A percentile compares a stretch with the other conserved stretches of the same genome.
Conservation (phyloP, 495 filamentous ascomycete species). For the Penicillium psychrofluorescens region DNA sequence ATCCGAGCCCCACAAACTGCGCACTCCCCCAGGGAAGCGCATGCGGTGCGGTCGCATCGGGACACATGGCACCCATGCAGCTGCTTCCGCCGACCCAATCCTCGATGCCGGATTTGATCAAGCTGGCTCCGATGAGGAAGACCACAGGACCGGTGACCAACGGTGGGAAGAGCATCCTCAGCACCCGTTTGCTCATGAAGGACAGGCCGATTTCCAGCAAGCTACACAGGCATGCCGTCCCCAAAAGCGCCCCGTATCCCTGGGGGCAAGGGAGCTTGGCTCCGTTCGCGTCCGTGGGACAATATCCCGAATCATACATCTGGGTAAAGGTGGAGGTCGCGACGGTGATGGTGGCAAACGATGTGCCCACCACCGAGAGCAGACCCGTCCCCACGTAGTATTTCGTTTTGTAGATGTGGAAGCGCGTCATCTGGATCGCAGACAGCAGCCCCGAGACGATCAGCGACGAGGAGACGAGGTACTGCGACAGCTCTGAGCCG, state of each 20-base stretch:
- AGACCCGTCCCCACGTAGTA: constrained; percentile 86
- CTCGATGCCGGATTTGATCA: constrained; percentile 71
- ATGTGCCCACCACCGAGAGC: constrained; percentile 72
- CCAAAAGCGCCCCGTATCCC: constrained; percentile 79
- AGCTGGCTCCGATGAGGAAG: constrained; percentile 64
- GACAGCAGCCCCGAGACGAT: constrained; percentile 81
- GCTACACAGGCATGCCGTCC: constrained; percentile 55
- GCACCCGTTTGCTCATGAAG: constrained; percentile 53
- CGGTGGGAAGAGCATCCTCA: constrained; percentile 79
- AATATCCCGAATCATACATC: constrained; percentile 80
- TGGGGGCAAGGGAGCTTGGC: constrained; percentile 70
- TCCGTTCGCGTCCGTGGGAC: constrained; percentile 56
- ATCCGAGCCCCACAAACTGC: constrained; percentile 84
- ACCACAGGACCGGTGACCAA: constrained; percentile 84
- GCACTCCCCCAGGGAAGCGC: constrained; percentile 82
- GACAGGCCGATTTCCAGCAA: constrained; percentile 37
- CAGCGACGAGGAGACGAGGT: constrained; percentile 83
- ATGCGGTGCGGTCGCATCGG: constrained; percentile 64
- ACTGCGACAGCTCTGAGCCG: constrained; percentile 51
- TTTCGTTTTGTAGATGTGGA: constrained; percentile 70
- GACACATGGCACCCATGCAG: constrained; percentile 55
- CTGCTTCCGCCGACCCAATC: constrained; percentile 79
- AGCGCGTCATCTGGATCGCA: constrained; percentile 75
- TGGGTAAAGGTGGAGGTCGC: constrained; percentile 69
- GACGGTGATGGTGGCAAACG: constrained; percentile 82